phyloP scores from a whole-genome alignment of 441 rosid genomes.

The Croton laevigatus region DNA sequence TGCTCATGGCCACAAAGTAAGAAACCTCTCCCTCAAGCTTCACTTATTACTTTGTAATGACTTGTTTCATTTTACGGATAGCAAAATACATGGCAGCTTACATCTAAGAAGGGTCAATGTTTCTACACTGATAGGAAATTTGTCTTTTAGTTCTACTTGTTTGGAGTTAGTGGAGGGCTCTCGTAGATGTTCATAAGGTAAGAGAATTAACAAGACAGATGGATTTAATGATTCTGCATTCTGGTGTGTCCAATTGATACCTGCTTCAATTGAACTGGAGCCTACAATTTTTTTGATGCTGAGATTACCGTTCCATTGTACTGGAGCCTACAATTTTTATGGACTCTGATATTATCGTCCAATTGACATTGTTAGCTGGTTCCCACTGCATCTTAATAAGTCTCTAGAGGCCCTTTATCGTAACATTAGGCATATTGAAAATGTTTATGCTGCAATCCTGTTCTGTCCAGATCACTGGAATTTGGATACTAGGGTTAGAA shows the following conservation, averaged over 20 bases:
- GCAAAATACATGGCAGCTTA: background rate
- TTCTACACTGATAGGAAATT: background rate
- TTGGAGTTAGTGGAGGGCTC: background rate
- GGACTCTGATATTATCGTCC: background rate
- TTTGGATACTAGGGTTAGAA: background rate
- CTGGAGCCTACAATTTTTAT: background rate
- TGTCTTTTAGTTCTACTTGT: background rate
- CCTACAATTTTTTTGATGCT: too few relatives aligned
- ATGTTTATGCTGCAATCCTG: background rate
- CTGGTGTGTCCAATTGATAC: background rate
- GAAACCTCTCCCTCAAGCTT: slow-evolving; percentile 11
- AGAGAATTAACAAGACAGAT: background rate
- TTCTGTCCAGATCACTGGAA: background rate
- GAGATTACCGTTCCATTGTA: too few relatives aligned
- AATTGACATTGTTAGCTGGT: background rate
- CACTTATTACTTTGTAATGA: background rate
- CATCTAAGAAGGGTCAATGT: background rate
- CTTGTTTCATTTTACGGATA: background rate
- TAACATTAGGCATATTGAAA: background rate
- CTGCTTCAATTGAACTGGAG: background rate
- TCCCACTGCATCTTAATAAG: too few relatives aligned
- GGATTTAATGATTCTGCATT: background rate
- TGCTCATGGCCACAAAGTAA: slow-evolving; percentile 83
- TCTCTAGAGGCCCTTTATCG: background rate
- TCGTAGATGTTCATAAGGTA: background rate